phyloP scores from a whole-genome alignment of 768 basidiomycete genomes.

The Favolaschia claudopus region DNA sequence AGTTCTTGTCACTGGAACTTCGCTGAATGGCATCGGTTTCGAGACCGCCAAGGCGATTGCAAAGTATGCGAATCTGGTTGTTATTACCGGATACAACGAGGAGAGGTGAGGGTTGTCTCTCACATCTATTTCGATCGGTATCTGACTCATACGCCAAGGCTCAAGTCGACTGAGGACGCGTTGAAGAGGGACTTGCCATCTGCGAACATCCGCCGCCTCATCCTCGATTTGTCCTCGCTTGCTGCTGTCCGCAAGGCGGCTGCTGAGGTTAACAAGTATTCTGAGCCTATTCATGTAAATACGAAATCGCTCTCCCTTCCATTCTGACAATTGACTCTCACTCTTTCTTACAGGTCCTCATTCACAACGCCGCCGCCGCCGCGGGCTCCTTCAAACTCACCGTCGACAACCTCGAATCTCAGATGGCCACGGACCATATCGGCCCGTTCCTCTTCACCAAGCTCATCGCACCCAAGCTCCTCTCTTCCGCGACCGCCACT shows the following conservation, averaged over 20 bases:
- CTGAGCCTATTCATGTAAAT: not conserved
- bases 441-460: too few relatives aligned
- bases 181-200: not conserved
- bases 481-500: too few relatives aligned
- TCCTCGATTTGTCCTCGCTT: not conserved
- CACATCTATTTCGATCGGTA: too few relatives aligned
- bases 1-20: slow-evolving; percentile 13
- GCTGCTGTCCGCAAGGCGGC: not conserved
- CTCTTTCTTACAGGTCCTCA: not conserved
- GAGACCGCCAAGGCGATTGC: slow-evolving; percentile 9
- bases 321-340: too few relatives aligned
- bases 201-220: not conserved
- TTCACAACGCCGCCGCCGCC: not conserved
- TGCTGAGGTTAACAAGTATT: not conserved
- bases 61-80: slow-evolving; percentile 7
- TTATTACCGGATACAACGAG: slow-evolving; percentile 9
- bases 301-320: too few relatives aligned
- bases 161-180: not conserved
- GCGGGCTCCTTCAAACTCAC: too few relatives aligned
- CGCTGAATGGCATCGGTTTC: slow-evolving; percentile 5
- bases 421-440: too few relatives aligned
- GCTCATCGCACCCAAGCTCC: too few relatives aligned
- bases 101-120: not conserved
- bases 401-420: too few relatives aligned
- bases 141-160: too few relatives aligned